These are phyloP conservation scores for Dalbergia cultrata DNA, from an alignment of 306 rosid genomes.

Conservation along the genomic window DNA sequence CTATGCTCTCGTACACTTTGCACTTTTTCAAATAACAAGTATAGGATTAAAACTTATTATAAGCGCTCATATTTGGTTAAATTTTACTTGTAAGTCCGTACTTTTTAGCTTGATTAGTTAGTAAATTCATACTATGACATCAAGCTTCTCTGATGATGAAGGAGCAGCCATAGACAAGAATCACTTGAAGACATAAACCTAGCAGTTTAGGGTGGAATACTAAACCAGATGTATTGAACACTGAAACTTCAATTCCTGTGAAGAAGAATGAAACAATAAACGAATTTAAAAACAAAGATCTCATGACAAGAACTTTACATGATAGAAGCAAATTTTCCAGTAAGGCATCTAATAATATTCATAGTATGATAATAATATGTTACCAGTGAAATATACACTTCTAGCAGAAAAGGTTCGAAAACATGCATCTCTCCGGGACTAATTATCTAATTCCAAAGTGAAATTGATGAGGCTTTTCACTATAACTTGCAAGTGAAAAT, in stretches of 20 bases:
- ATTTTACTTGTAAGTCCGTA: no score
- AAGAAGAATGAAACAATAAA: constrained; percentile 22
- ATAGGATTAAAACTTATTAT: background rate
- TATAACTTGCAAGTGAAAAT: constrained; percentile 17
- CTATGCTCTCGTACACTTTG: background rate
- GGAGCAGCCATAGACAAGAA: background rate
- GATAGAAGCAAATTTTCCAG: constrained; percentile 17
- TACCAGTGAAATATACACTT: constrained; percentile 48
- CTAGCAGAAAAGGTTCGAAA: constrained; percentile 35
- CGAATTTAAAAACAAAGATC: constrained; percentile 28
- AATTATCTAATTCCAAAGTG: background rate
- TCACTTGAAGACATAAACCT: background rate
- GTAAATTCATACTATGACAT: background rate
- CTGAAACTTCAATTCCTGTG: background rate
- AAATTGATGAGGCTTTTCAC: constrained; percentile 31
- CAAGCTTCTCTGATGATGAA: background rate
- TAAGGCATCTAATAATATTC: background rate
- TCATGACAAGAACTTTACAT: constrained; percentile 27
- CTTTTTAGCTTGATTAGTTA: background rate
- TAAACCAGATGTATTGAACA: background rate
- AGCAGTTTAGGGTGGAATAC: background rate
- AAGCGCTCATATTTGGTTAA: no score
- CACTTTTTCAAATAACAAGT: background rate
- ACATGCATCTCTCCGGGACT: background rate
- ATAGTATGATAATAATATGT: constrained; percentile 30